phyloP scores from a whole-genome alignment of 768 basidiomycete genomes.

The Tricholoma hemisulphureum region DNA sequence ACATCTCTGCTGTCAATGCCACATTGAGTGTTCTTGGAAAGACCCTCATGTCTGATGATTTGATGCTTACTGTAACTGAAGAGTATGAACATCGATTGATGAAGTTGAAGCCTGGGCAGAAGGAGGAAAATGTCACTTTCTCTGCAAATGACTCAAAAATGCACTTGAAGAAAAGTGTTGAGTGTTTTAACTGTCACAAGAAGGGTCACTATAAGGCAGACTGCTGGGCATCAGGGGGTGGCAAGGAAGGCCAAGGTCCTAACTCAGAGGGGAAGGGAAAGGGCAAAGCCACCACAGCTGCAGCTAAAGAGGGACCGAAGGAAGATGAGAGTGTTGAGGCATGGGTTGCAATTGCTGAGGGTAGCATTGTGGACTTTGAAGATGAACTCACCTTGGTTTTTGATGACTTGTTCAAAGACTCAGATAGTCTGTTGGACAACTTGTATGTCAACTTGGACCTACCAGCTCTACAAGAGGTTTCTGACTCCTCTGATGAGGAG shows the following conservation, averaged over 20 bases:
- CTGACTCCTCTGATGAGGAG: background rate
- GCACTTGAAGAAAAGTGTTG: slow-evolving; percentile 10
- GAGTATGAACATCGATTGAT: slow-evolving; percentile 24
- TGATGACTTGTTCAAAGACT: background rate
- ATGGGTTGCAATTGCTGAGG: background rate
- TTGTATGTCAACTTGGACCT: too few relatives aligned
- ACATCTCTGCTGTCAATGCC: slow-evolving; percentile 28
- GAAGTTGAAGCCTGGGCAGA: slow-evolving; percentile 16
- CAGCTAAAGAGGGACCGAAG: slow-evolving; percentile 10
- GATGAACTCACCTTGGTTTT: background rate
- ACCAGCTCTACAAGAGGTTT: background rate
- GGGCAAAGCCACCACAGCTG: too few relatives aligned
- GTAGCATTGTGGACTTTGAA: background rate
- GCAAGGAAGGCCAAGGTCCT: too few relatives aligned
- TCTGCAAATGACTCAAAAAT: slow-evolving; percentile 9
- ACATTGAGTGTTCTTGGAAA: slow-evolving; percentile 19
- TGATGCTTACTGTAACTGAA: slow-evolving; percentile 23
- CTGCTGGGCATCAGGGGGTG: slow-evolving; percentile 20
- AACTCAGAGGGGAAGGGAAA: slow-evolving; percentile 3
- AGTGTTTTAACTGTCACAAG: slow-evolving; percentile 31
- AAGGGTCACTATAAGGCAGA: slow-evolving; percentile 23
- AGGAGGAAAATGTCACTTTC: slow-evolving; percentile 27
- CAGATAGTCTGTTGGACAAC: background rate
- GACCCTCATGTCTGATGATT: slow-evolving; percentile 20
- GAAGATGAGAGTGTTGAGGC: slow-evolving; percentile 13